Evolutionary conservation across 148 eudicot genomes (phyloP).

Genomic region (Fagopyrum tataricum): DNA sequence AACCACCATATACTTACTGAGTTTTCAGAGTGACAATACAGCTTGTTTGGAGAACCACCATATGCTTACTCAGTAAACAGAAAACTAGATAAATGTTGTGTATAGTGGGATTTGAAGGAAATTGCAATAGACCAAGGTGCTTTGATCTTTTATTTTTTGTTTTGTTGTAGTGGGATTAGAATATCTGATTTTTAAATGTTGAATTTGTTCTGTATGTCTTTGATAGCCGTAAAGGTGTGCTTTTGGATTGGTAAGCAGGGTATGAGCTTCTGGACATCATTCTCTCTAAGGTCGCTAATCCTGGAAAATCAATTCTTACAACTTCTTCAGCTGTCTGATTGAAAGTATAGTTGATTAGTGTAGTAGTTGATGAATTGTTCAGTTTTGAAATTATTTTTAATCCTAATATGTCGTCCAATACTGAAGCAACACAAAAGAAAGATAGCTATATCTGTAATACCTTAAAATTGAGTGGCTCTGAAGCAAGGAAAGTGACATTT

Average conservation of each 20-base stretch:
- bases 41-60: too few relatives aligned
- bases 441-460: background rate
- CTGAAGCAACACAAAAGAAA: background rate
- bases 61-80: too few relatives aligned
- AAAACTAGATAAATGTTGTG: too few relatives aligned
- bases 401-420: background rate
- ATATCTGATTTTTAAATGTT: background rate
- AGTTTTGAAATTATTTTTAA: background rate
- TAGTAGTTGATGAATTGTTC: background rate
- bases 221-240: slow-evolving; percentile 69
- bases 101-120: too few relatives aligned
- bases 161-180: too few relatives aligned
- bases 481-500: background rate
- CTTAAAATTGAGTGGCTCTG: slow-evolving; percentile 3
- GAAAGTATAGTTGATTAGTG: background rate
- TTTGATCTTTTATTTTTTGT: too few relatives aligned
- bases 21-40: too few relatives aligned
- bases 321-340: background rate
- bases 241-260: slow-evolving; percentile 62
- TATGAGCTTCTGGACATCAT: slow-evolving; percentile 84
- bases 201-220: background rate
- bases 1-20: too few relatives aligned
- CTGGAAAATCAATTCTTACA: background rate
- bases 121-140: too few relatives aligned
- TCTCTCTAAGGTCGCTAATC: slow-evolving; percentile 46